phyloP scores from a whole-genome alignment of 2,329 filamentous ascomycete genomes.

The Colletotrichum sp. region DNA sequence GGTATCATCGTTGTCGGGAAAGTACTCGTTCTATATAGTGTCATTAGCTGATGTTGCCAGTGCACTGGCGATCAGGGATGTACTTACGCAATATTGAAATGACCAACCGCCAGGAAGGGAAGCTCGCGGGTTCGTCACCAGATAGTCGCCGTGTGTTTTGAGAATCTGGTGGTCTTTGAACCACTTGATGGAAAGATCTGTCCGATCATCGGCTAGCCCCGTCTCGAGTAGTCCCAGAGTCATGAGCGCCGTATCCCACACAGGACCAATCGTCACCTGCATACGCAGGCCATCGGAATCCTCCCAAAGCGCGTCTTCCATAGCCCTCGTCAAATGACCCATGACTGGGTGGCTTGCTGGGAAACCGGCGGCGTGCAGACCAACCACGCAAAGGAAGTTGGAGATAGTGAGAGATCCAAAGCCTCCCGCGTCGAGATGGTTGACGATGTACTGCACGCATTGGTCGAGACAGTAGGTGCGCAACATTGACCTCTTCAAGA shows the following conservation, averaged over 20 bases:
- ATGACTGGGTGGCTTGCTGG: not conserved
- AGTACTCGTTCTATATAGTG: not conserved
- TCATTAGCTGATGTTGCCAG: not conserved
- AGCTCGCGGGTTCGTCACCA: not conserved
- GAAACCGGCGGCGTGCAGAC: not conserved
- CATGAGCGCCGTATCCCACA: conserved; percentile 2
- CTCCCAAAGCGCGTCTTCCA: not conserved
- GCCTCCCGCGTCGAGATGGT: not conserved
- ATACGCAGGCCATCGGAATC: not conserved
- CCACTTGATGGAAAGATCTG: not conserved
- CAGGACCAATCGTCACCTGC: not conserved
- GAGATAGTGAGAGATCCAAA: not conserved
- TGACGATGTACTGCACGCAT: not conserved
- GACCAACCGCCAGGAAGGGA: not conserved
- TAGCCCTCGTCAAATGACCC: not conserved
- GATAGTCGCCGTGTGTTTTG: not conserved
- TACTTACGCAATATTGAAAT: not conserved
- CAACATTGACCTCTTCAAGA: not conserved
- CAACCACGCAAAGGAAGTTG: not conserved
- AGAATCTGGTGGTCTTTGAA: conserved; percentile 3
- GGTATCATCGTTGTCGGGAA: conserved; percentile 6
- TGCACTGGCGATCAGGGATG: too few relatives aligned
- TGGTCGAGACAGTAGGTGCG: not conserved
- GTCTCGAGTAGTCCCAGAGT: not conserved
- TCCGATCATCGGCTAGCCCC: not conserved